Base-by-base conservation (phyloP, 345 rosid species). In the Rhodamnia argentea region DNA sequence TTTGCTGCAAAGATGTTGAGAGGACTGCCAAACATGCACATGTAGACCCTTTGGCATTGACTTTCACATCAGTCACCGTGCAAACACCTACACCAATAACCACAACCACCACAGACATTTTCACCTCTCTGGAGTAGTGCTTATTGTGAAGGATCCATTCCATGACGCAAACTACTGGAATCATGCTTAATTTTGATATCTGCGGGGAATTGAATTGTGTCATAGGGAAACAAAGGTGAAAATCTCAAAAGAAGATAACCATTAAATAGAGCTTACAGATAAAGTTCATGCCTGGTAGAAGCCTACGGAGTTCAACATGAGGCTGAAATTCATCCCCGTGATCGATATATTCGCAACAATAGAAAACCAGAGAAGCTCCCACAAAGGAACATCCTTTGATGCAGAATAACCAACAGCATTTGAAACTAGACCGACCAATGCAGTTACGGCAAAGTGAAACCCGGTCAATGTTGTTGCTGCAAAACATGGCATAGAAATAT, bases 361-460 rank as follows among this genome's bases (percentile, higher is more conserved):
- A 1, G 98, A 95, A 92, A 96, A 96, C 99, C 99, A 96, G 18
- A 96, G 91, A 86, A 96, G 98, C 94, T 96, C 99, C 99, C 98
- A 96, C 74, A 96, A 60, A 44, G 99, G 99, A 57, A 96, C 92
- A 54, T 92, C 90, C 97, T 94, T 96, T 0, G 96, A 91, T 26
- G 93, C 89, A 0, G 98, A 95, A n/a, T 94, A 85, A 7, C 99
- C 97, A 24, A 98, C 91, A 0, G 98, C 99, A 90, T 97, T 97
- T 3, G 98, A 97, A 44, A 93, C 96, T 85, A 96, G 83, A 60
- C 99, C 99, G 8, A 96, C 96, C 85, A 96, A 81, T 9, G 98
- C 99, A 52, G 99, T 97, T 55, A 95, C 90, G 0, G 94, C 93
- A 70, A 97, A 97, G 88, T 97, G 99, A 91, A 97, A 97, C 40